Evolutionary conservation across 768 basidiomycete genomes (phyloP).

Genomic region (Naganishia antarctica): DNA sequence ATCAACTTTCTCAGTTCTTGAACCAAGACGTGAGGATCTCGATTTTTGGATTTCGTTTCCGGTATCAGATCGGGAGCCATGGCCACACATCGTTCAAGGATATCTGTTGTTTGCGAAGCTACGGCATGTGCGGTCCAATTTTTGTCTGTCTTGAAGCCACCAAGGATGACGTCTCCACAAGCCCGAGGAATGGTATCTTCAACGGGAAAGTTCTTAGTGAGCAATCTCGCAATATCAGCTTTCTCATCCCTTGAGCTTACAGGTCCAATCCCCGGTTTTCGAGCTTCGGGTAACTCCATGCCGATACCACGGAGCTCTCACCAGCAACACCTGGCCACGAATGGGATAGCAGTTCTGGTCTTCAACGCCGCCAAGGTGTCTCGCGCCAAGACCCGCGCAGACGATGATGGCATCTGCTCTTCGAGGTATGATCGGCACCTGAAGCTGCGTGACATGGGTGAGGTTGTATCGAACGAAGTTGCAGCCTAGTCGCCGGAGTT

Average conservation of each 20-base stretch:
- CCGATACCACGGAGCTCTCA: conserved; percentile 44
- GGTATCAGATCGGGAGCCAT: conserved; percentile 43
- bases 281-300: conserved; percentile 39
- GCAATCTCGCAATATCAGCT: neutral
- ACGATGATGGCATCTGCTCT: conserved; percentile 16
- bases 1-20: conserved; percentile 23
- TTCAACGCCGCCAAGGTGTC: conserved; percentile 40
- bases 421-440: conserved; percentile 14
- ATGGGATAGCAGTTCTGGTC: conserved; percentile 45
- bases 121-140: conserved; percentile 41
- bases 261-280: conserved; percentile 24
- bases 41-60: neutral
- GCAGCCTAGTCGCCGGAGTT: conserved; percentile 34
- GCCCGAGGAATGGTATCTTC: conserved; percentile 47
- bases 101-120: conserved; percentile 27
- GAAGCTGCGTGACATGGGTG: conserved; percentile 33
- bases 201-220: neutral
- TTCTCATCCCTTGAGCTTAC: neutral
- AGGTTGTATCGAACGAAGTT: conserved; percentile 35
- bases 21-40: conserved; percentile 10
- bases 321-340: conserved; percentile 45
- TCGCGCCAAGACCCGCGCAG: conserved; percentile 41
- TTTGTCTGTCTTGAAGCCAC: conserved; percentile 46
- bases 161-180: conserved; percentile 48
- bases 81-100: conserved; percentile 41